Percentiles rank a stretch among this genome's conserved stretches.
phyloP scores from a whole-genome alignment of 306 rosid genomes.

The Begonia loranthoides region DNA sequence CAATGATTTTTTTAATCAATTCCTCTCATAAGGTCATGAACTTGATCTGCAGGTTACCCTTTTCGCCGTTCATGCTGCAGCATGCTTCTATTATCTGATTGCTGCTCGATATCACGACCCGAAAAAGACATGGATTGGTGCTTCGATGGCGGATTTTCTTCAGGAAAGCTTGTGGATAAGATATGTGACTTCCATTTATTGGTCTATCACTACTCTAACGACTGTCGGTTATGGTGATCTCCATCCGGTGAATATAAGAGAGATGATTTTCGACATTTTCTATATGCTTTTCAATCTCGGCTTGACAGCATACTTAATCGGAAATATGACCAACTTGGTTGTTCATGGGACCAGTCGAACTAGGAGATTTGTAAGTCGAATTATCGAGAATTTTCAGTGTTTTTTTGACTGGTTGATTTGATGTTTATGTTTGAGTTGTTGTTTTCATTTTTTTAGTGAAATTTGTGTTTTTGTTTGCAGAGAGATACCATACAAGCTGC shows the following conservation, averaged over 20 bases:
- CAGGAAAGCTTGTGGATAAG: conserved; percentile 44
- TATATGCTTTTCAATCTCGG: conserved; percentile 88
- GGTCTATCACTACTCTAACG: conserved; percentile 88
- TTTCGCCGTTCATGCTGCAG: conserved; percentile 79
- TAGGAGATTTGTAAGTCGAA: conserved; percentile 63
- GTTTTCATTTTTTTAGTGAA: neutral
- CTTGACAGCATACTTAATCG: conserved; percentile 84
- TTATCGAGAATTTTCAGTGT: neutral
- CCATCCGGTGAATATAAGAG: conserved; percentile 80
- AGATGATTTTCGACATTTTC: conserved; percentile 76
- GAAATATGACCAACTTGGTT: conserved; percentile 94
- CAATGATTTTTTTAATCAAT: neutral
- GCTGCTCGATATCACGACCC: conserved; percentile 74
- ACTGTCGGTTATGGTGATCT: conserved; percentile 91
- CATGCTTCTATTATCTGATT: conserved; percentile 71
- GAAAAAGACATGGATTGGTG: conserved; percentile 60
- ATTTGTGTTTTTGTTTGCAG: conserved; percentile 21
- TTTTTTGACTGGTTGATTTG: neutral
- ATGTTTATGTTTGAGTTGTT: neutral
- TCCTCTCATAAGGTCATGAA: conserved; percentile 5
- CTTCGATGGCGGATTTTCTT: conserved; percentile 32
- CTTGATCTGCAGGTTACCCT: conserved; percentile 61
- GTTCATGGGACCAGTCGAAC: conserved; percentile 92
- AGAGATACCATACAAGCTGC: conserved; percentile 96
- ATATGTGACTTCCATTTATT: conserved; percentile 67